A percentile compares a stretch with the other conserved stretches of the same genome.
phyloP scores from a whole-genome alignment of 1,284 basidiomycete species.

The Anthracocystis setariae region DNA sequence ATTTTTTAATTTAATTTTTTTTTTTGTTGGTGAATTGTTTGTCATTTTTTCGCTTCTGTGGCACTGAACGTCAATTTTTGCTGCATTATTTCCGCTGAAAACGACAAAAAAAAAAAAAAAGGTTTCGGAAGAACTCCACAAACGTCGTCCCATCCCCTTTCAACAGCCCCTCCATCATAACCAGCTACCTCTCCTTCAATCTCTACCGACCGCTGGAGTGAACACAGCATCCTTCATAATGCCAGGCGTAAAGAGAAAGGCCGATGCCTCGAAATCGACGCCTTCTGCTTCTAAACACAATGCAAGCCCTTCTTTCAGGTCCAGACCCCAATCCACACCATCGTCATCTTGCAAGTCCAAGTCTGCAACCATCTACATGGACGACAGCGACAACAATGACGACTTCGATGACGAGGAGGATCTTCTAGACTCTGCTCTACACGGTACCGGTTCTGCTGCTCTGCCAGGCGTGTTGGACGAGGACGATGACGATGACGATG shows the following conservation, averaged over 20 bases:
- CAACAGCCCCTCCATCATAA: background rate
- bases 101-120: slow-evolving; percentile 6
- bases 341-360: slow-evolving; percentile 12
- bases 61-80: background rate
- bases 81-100: background rate
- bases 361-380: slow-evolving; percentile 13
- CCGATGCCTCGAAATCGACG: slow-evolving; percentile 22
- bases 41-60: slow-evolving; percentile 3
- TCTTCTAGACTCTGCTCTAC: slow-evolving; percentile 42
- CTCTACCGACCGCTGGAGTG: background rate
- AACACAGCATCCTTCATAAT: slow-evolving; percentile 8
- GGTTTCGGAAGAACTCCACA: slow-evolving; percentile 21
- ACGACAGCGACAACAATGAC: slow-evolving; percentile 55
- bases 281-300: slow-evolving; percentile 26
- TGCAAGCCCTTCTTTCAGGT: slow-evolving; percentile 15
- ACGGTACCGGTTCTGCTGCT: slow-evolving; percentile 44
- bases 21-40: background rate
- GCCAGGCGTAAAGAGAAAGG: slow-evolving; percentile 53
- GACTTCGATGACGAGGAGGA: slow-evolving; percentile 63
- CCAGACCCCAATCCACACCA: slow-evolving; percentile 13
- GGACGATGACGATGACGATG: slow-evolving; percentile 54
- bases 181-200: background rate
- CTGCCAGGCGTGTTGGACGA: slow-evolving; percentile 27
- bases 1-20: too few relatives aligned
- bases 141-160: background rate